Evolutionary conservation across 495 filamentous ascomycete genomes (phyloP), one percentile per base, ranked within the genome.

Genomic region (Melanomma pulvis-pyrius): DNA sequence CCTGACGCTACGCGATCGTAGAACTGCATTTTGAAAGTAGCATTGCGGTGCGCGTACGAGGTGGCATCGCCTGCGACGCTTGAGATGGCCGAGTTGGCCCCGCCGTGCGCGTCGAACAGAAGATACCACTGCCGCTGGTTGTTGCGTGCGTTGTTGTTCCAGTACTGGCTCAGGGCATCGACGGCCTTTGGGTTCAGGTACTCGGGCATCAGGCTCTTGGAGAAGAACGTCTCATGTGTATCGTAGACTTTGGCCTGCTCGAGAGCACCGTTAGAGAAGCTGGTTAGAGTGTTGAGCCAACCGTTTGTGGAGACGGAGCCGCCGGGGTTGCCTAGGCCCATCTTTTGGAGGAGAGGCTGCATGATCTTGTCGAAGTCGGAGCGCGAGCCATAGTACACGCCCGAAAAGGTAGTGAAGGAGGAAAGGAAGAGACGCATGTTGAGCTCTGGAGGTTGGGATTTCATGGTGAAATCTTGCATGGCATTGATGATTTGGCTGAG

Each of bases 21-120:
- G 24, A 79, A 82, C 65, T 87, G 88, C 32, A 84, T 79, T 69
- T 89, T 83, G 63, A 83, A 80, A 25, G 81, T 57, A 63, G 86
- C 84, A 73, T 84, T 81, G 13, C 87, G 78, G 67, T 84, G 83
- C 6, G 79, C 78, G 68, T 85, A 90, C 19, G 85, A 41, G 28
- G 66, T 63, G 2, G 59, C 51, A 34, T 69, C 50, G 51, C n/a
- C 5, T 0, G 66, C 9, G 30, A 69, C 30, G 4, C 28, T 25
- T 9, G 52, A 41, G 49, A 70, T 58, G 49, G 61, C 61, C 6
- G 53, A 61, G 34, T 39, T 26, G 39, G 26, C 47, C 28, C 67
- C 67, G 30, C 55, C 61, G 49, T 70, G 62, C 2, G 25, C 36
- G 62, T 70, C 67, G 51, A 70, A 39, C 8, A 70, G 58, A 39